Evolutionary conservation across 345 rosid species (phyloP).

Genomic region (Populus davidiana): DNA sequence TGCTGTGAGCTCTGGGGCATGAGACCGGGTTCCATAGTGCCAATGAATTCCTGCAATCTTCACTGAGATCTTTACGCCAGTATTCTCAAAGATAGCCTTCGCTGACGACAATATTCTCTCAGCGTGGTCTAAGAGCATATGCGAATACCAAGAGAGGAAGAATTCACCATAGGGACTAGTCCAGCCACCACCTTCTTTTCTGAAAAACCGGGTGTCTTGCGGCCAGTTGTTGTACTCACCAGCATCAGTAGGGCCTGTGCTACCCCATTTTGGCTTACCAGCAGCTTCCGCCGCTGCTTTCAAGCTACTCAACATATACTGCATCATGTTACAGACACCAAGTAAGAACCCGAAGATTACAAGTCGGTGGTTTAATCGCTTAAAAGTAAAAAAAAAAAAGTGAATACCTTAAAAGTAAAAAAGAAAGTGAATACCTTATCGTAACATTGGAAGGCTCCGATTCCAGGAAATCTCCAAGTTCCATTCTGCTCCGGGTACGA

Average conservation of each 20-base stretch:
- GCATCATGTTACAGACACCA: constrained; percentile 20
- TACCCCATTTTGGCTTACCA: constrained; percentile 93
- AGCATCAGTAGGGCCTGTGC: constrained; percentile 94
- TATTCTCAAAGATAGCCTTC: constrained; percentile 44
- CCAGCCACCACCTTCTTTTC: constrained; percentile 89
- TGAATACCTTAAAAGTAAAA: constrained; percentile 43
- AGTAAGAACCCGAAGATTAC: background rate
- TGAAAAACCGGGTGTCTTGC: constrained; percentile 80
- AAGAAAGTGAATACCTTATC: constrained; percentile 53
- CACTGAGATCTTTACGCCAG: constrained; percentile 67
- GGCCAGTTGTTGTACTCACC: constrained; percentile 97
- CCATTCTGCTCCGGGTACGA: constrained; percentile 87
- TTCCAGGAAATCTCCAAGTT: constrained; percentile 93
- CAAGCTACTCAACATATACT: constrained; percentile 79
- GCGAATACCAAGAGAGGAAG: constrained; percentile 91
- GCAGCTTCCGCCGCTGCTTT: constrained; percentile 86
- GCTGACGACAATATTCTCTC: constrained; percentile 73
- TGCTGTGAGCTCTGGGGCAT: constrained; percentile 97
- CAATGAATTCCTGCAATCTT: constrained; percentile 96
- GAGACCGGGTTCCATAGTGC: constrained; percentile 94
- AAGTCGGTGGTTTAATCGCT: background rate
- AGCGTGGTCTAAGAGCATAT: constrained; percentile 77
- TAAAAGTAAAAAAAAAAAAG: background rate
- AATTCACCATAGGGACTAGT: constrained; percentile 71
- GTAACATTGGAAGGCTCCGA: constrained; percentile 96